phyloP scores from a whole-genome alignment of 805 yeast genomes.

The Kregervanrija fluxuum region DNA sequence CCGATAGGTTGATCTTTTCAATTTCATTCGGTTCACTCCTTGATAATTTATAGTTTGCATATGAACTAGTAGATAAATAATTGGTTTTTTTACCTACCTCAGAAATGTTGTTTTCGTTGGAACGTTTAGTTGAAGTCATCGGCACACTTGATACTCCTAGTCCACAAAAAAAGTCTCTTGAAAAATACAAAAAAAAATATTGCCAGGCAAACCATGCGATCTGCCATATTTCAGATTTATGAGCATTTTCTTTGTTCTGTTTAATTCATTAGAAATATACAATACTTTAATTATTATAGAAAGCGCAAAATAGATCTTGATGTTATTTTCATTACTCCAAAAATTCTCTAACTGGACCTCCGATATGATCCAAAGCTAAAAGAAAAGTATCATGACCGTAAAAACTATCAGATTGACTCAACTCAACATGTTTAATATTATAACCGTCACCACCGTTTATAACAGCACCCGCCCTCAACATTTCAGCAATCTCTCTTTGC shows the following conservation, averaged over 20 bases:
- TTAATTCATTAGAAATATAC: too few species aligned
- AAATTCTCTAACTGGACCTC: conserved; percentile 64
- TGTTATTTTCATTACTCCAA: conserved; percentile 21
- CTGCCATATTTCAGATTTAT: too few species aligned
- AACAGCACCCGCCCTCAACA: conserved; percentile 34
- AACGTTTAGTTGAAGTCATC: too few species aligned
- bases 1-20: conserved; percentile 3
- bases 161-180: too few species aligned
- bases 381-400: conserved; percentile 92
- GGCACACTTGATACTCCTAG: too few species aligned
- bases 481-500: conserved; percentile 70
- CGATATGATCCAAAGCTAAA: conserved; percentile 71
- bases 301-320: too few species aligned
- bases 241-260: too few species aligned
- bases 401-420: conserved; percentile 67
- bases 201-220: too few species aligned
- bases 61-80: not conserved
- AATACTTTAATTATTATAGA: too few species aligned
- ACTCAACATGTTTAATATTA: conserved; percentile 58
- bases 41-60: conserved; percentile 4
- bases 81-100: too few species aligned
- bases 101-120: too few species aligned
- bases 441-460: conserved; percentile 29
- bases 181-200: too few species aligned
- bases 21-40: conserved; percentile 1